Evolutionary conservation across 495 filamentous ascomycete genomes (phyloP), one percentile per base, ranked within the genome.

Genomic region (Paragyromitra xinjiangensis): DNA sequence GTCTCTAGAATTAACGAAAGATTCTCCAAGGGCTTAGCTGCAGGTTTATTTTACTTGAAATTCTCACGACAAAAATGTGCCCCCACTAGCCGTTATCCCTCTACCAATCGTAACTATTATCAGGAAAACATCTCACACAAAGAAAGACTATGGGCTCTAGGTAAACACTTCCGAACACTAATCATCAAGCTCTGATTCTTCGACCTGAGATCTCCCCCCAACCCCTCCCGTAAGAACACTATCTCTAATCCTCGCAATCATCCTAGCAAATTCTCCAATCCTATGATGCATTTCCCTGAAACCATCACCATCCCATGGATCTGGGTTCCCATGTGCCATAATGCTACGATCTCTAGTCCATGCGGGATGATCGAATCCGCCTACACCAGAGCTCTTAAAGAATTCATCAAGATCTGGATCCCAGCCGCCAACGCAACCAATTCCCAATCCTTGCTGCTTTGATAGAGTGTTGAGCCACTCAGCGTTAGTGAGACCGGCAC

Each of bases 191-290:
- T 34, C 69, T 29, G 44, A 61, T n/a, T 16, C 16, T 8, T 24
- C 51, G 11, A 14, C 26, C 29, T 50, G 6, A 34, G 26, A 48
- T n/a, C 19, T 6, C 26, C 26, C 58, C 50, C 26, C 68, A 1
- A 64, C 14, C 50, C 71, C 74, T 48, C 55, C 62, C 19, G 65
- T 78, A 40, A 78, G 40, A 40, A 79, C 62, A 0, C 44, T 42
- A 34, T 76, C 78, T 55, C 78, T 76, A 40, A 80, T 75, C 50
- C 63, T 80, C 16, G 78, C 78, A 48, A 80, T 80, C 45, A 80
- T 77, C 22, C 62, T 71, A 12, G 72, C 59, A 51, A 75, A 76
- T 26, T 80, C 78, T 24, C 68, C 63, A 58, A 81, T 68, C 42
- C 78, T 75, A 42, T 69, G 55, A 34, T 77, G 5, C 64, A 80